These are phyloP conservation scores for Oryza glumipatula DNA, from an alignment of 176 grass and related monocot species.

Conservation along the genomic window DNA sequence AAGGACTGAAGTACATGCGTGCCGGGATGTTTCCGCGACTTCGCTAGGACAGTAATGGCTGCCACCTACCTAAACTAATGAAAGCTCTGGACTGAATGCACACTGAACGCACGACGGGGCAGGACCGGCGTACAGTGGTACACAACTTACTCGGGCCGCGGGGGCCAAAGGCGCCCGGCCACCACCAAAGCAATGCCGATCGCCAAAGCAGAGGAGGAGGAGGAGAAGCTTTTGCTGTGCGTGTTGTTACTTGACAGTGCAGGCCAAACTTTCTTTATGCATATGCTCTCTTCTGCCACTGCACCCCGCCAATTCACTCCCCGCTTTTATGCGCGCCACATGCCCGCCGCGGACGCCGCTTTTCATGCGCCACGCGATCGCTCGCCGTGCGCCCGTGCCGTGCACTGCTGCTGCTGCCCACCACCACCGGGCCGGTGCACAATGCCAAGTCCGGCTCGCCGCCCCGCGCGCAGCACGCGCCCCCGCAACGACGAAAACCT, in stretches of 20 bases:
- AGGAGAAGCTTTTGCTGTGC: neutral
- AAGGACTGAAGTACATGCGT: neutral
- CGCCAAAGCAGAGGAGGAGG: neutral
- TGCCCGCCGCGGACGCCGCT: constrained; percentile 34
- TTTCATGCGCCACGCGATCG: constrained; percentile 26
- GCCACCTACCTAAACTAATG: neutral
- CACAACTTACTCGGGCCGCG: neutral
- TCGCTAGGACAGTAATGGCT: neutral
- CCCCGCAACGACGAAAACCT: neutral
- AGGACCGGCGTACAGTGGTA: too few relatives aligned
- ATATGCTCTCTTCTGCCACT: neutral
- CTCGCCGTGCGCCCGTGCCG: neutral
- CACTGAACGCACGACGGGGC: neutral
- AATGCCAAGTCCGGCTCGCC: neutral
- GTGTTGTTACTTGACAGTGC: neutral
- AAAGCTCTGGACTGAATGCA: neutral
- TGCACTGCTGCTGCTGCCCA: neutral
- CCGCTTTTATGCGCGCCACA: constrained; percentile 39
- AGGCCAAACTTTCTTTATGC: constrained; percentile 4
- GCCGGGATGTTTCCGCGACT: neutral
- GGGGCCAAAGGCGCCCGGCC: neutral
- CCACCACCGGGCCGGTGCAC: neutral
- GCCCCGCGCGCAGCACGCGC: neutral
- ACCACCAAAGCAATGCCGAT: neutral
- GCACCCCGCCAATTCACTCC: neutral